These are phyloP conservation scores for Epicoccum sorghinum DNA, from an alignment of 2,329 filamentous ascomycete genomes.

Conservation along the genomic window DNA sequence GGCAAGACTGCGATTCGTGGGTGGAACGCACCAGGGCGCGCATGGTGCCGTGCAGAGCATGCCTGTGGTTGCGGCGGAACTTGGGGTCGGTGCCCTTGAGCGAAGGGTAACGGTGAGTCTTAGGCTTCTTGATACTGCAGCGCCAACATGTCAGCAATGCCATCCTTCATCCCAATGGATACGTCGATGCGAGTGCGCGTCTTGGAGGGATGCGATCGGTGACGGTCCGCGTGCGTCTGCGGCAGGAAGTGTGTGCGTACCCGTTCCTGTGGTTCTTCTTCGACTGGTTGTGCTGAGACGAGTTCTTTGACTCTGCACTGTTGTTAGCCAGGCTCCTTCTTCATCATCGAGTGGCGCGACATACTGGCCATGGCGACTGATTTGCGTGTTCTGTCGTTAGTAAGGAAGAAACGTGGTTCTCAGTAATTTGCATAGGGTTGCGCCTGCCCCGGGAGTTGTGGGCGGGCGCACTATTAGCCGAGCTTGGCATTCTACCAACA, in stretches of 20 bases:
- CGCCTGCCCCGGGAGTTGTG: too few species aligned
- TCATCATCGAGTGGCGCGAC: constrained; percentile 44
- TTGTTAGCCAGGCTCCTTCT: constrained; percentile 19
- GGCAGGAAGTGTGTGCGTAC: constrained; percentile 62
- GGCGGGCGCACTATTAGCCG: neutral
- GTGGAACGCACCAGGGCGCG: constrained; percentile 83
- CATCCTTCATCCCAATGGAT: constrained; percentile 7
- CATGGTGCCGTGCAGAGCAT: constrained; percentile 98
- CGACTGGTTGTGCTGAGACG: constrained; percentile 97
- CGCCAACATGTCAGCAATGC: constrained; percentile 26
- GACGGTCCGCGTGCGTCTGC: constrained; percentile 19
- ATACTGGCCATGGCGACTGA: constrained; percentile 72
- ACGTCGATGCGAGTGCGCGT: neutral
- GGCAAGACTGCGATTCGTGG: neutral
- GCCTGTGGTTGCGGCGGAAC: constrained; percentile 99
- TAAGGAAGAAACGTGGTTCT: too few species aligned
- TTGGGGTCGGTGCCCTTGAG: constrained; percentile 99
- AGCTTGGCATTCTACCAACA: neutral
- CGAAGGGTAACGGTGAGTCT: constrained; percentile 98
- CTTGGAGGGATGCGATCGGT: neutral
- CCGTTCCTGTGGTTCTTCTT: constrained; percentile 99
- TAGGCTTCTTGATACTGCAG: constrained; percentile 98
- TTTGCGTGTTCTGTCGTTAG: constrained; percentile 30
- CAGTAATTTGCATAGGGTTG: too few species aligned
- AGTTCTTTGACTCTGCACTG: constrained; percentile 95